Evolutionary conservation across 2,329 filamentous ascomycete genomes (phyloP).

Genomic region (Metarhizium guizhouense): DNA sequence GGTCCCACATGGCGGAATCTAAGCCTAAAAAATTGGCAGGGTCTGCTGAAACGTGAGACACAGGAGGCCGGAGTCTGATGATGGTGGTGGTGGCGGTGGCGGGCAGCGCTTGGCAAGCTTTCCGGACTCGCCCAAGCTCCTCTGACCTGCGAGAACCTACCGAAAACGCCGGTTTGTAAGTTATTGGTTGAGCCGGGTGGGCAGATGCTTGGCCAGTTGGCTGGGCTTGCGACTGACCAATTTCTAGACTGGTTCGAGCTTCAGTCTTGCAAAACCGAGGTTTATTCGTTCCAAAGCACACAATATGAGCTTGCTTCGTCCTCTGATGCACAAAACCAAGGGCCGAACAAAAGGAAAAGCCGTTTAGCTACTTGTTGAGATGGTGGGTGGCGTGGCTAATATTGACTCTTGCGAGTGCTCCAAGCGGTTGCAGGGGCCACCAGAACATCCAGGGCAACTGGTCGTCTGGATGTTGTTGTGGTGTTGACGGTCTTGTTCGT

Average conservation of each 20-base stretch:
- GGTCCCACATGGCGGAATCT: constrained; percentile 10
- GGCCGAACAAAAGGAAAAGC: no score
- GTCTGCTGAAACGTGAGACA: not conserved
- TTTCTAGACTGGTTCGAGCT: not conserved
- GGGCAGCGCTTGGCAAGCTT: not conserved
- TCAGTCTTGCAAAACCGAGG: not conserved
- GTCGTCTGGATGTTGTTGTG: not conserved
- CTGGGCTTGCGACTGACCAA: not conserved
- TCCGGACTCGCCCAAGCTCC: not conserved
- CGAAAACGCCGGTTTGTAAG: not conserved
- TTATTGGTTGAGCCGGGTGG: not conserved
- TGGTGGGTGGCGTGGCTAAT: not conserved
- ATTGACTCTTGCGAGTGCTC: not conserved
- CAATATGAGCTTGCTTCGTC: not conserved
- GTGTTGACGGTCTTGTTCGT: not conserved
- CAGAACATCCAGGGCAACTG: not conserved
- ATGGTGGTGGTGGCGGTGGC: not conserved
- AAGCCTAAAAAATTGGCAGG: not conserved
- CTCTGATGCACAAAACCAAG: not conserved
- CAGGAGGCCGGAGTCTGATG: not conserved
- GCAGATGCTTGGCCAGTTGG: not conserved
- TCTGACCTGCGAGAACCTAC: not conserved
- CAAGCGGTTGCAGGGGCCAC: not conserved
- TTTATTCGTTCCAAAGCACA: no score
- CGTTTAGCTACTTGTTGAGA: not conserved